Conservation (phyloP, 2,329 filamentous ascomycete species). For the Ceratocystis colombiana region DNA sequence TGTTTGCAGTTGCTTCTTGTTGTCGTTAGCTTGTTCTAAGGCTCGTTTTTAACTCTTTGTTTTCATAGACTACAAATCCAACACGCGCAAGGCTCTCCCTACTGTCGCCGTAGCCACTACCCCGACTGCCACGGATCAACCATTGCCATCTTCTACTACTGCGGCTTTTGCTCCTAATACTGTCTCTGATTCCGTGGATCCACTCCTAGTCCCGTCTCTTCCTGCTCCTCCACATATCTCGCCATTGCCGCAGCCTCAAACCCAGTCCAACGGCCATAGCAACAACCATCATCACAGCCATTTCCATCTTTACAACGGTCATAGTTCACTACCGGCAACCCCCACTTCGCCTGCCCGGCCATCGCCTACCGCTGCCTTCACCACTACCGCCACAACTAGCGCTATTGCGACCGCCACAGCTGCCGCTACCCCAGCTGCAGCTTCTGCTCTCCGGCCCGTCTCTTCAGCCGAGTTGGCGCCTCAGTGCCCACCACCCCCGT, state of each 20-base stretch:
- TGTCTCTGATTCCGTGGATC: background rate
- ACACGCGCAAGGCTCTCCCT: background rate
- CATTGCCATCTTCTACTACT: background rate
- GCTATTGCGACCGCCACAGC: conserved; percentile 11
- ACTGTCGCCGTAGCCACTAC: background rate
- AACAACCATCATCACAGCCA: background rate
- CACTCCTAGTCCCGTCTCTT: background rate
- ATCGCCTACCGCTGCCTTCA: conserved; percentile 1
- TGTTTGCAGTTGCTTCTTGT: background rate
- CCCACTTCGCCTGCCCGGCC: background rate
- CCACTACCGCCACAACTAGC: conserved; percentile 3
- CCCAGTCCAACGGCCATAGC: background rate
- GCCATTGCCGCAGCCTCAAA: background rate
- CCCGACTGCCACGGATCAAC: background rate
- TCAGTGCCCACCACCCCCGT: conserved; percentile 2
- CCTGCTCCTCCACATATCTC: background rate
- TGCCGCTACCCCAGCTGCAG: background rate
- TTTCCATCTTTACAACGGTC: background rate
- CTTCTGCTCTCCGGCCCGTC: background rate
- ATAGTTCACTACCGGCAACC: background rate
- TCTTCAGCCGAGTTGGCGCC: background rate
- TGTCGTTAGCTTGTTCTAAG: background rate
- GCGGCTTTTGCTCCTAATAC: background rate
- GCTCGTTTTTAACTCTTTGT: background rate
- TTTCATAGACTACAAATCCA: conserved; percentile 17